Base-by-base conservation (phyloP, 2,329 filamentous ascomycete species). In the Apiospora rasikravindrae region DNA sequence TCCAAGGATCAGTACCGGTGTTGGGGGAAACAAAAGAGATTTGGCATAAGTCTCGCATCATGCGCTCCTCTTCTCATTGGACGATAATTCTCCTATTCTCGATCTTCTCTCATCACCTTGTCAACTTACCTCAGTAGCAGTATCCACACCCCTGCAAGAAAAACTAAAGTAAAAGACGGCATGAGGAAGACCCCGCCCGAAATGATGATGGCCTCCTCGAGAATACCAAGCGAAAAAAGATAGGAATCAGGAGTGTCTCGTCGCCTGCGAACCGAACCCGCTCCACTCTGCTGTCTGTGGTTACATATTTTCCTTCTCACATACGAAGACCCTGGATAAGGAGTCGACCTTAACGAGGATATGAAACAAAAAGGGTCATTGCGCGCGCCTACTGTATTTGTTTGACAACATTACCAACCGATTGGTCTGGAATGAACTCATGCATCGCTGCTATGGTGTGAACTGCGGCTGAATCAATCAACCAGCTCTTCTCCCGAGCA, bases 301-400 rank as follows among this genome's bases (percentile, higher is more conserved):
- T 33, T 29, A n/a, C n/a, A n/a, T n/a, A 37, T 10, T 19, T 45
- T 22, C 14, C 4, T 13, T 57, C 51, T n/a, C 57, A 40, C 22
- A n/a, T 19, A 49, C 45, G 29, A 64, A 40, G 57, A 64, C 57
- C 57, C 57, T 64, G 29, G 57, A 40, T 24, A 40, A n/a, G 33
- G 57, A 40, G 57, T 64, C 24, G 53, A 33, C 33, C 57, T 33
- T 40, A 40, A n/a, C 40, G 33, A 40, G 19, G 19, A 64, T n/a
- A 40, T 64, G 57, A 64, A 64, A 64, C 57, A n/a, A 64, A 19
- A 64, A 64, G 33, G 57, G 33, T 40, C 57, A 40, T 24, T 64
- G 57, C 57, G 57, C 57, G 57, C 57, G 57, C 33, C 57, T 64
- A 10, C 33, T 40, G 16, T 61, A 40, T 40, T 64, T 40, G 29